These are phyloP conservation scores for Thamnidium elegans DNA, from an alignment of 192 early-diverging fungal species.

Conservation along the genomic window DNA sequence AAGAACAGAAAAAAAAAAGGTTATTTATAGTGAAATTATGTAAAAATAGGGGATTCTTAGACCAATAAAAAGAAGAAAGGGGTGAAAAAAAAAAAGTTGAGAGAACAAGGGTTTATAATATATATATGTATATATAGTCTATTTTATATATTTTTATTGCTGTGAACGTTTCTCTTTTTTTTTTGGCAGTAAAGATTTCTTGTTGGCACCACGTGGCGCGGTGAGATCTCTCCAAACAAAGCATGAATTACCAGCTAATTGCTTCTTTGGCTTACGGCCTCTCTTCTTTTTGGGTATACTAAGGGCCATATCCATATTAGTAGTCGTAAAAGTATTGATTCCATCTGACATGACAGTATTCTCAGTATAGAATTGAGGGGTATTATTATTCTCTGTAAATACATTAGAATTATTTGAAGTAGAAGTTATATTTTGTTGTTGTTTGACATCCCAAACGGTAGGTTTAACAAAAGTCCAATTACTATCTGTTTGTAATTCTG, in stretches of 20 bases:
- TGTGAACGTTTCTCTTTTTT: background rate
- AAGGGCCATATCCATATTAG: conserved; percentile 18
- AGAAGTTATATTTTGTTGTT: background rate
- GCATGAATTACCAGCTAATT: conserved; percentile 31
- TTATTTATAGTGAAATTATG: no score
- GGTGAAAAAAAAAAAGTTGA: no score
- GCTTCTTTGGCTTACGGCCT: conserved; percentile 31
- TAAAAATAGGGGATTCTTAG: no score
- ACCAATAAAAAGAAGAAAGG: no score
- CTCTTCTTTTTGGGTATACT: conserved; percentile 32
- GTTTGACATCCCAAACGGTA: conserved; percentile 28
- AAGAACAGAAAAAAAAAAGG: no score
- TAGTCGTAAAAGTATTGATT: conserved; percentile 18
- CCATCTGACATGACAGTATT: background rate
- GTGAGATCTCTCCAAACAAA: conserved; percentile 35
- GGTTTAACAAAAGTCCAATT: conserved; percentile 28
- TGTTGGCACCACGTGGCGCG: conserved; percentile 12
- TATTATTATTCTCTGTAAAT: background rate
- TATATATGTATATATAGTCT: no score
- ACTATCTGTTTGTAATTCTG: conserved; percentile 19
- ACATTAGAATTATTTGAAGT: conserved; percentile 3
- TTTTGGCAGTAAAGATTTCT: background rate
- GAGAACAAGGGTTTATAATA: no score
- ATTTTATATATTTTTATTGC: no score
- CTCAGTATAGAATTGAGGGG: background rate